Base-by-base conservation (phyloP, 768 basidiomycete species). In the Agaricus subrufescens region DNA sequence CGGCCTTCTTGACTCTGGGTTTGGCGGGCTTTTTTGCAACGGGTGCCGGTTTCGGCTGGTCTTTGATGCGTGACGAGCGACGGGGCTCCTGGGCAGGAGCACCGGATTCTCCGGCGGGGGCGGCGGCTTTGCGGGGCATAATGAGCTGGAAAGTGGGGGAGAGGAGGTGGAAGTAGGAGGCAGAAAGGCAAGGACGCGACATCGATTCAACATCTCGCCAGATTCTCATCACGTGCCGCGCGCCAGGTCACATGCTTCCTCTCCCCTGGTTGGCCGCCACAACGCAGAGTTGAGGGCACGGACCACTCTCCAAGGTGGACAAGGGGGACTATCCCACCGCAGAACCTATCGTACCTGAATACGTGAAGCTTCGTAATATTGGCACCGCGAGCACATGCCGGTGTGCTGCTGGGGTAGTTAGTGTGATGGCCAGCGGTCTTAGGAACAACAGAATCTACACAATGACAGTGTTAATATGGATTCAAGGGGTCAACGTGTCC, bases 61-160 rank as follows among this genome's bases (percentile, higher is more conserved):
- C 86, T 69, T 89, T 89, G 72, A 90, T 88, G 63, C 87, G 84
- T 31, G 80, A 71, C 7, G 87, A 89, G 71, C 87, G 87, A 68
- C 87, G 86, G 38, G 87, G 87, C 65, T 74, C 76, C 4, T 69
- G 56, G 9, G 66, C 49, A 43, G 77, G 75, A 44, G 72, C 71
- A 26, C 74, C 70, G 50, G 73, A 67, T 25, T 71, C 75, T 2
- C 68, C 67, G 37, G 77, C 58, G 46, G 79, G 61, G 48, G 77
- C 70, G 27, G 81, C 81, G 48, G 85, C 78, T 81, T 88, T 89
- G 64, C 87, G 83, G 60, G 87, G 86, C 87, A 89, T 89, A 60
- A 61, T 66, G 50, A 43, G n/a, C 34, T 26, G 47, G 46, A 53
- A 46, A 27, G 39, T 30, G 14, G 54, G 50, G 46, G 34, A 19